A percentile compares a stretch with the other conserved stretches of the same genome.
Conservation (phyloP, 208 protist genomes). For the Herpetomonas samuelpessoai region DNA sequence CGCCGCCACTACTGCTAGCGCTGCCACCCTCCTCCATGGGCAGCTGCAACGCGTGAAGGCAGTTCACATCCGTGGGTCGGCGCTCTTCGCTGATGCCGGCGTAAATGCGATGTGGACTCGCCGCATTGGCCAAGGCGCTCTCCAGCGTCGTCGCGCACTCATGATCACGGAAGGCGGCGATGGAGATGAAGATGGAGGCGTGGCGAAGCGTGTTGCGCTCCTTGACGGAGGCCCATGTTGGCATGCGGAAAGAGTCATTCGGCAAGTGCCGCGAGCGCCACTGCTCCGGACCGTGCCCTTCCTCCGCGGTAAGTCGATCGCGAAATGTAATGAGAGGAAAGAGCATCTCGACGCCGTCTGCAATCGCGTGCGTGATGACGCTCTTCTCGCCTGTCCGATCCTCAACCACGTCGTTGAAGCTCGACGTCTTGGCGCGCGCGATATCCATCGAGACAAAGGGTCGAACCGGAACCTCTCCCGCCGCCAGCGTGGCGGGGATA, state of each 20-base stretch:
- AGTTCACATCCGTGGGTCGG: conserved; percentile 24
- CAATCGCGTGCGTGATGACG: conserved; percentile 6
- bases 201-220: conserved; percentile 30
- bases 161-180: conserved; percentile 82
- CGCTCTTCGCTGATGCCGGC: conserved; percentile 86
- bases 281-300: background rate
- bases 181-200: conserved; percentile 87
- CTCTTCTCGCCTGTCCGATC: background rate
- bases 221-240: conserved; percentile 16
- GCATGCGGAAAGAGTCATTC: conserved; percentile 17
- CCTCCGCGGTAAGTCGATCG: background rate
- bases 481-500: no score
- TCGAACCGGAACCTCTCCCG: background rate
- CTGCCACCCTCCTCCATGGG: background rate
- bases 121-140: conserved; percentile 57
- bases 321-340: background rate
- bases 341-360: background rate
- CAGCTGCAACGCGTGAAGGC: conserved; percentile 11
- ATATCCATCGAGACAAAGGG: background rate
- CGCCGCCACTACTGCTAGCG: no score
- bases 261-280: conserved; percentile 25
- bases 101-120: conserved; percentile 57
- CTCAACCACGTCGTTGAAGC: background rate
- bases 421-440: background rate
- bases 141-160: conserved; percentile 86